phyloP scores from a whole-genome alignment of 129 eudicot species.

The Sambucus nigra region DNA sequence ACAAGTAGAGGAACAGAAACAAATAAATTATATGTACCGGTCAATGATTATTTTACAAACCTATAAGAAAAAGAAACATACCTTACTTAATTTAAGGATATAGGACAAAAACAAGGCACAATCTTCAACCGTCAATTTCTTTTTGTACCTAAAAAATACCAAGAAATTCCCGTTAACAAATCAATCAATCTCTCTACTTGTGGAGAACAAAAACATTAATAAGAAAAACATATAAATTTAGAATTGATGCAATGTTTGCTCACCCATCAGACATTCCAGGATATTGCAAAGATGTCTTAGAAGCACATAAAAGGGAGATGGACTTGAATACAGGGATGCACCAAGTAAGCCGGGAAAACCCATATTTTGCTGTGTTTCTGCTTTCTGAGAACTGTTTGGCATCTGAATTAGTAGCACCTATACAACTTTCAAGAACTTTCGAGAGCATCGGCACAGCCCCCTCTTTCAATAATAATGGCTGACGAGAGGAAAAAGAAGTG shows the following conservation, averaged over 20 bases:
- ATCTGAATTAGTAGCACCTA: constrained; percentile 21
- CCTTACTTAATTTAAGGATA: constrained; percentile 60
- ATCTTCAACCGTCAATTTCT: constrained; percentile 50
- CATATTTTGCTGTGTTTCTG: constrained; percentile 15
- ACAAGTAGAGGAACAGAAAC: neutral
- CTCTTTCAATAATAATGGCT: constrained; percentile 72
- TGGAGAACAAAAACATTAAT: neutral
- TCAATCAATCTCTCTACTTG: constrained; percentile 6
- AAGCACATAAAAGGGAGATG: constrained; percentile 49
- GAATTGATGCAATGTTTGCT: constrained; percentile 7
- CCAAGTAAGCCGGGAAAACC: constrained; percentile 46
- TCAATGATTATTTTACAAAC: neutral
- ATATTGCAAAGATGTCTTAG: constrained; percentile 16
- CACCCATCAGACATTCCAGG: constrained; percentile 47
- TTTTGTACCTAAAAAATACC: constrained; percentile 27
- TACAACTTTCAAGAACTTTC: constrained; percentile 52
- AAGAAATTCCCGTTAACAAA: neutral
- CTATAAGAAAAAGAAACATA: constrained; percentile 18
- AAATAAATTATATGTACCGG: neutral
- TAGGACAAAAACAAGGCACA: constrained; percentile 36
- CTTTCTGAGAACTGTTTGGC: constrained; percentile 28
- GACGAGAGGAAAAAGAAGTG: constrained; percentile 12
- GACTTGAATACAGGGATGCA: constrained; percentile 61
- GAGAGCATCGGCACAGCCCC: constrained; percentile 42
- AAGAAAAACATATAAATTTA: neutral